phyloP scores from a whole-genome alignment of 2,329 filamentous ascomycete species.

The Penicillium sp. region DNA sequence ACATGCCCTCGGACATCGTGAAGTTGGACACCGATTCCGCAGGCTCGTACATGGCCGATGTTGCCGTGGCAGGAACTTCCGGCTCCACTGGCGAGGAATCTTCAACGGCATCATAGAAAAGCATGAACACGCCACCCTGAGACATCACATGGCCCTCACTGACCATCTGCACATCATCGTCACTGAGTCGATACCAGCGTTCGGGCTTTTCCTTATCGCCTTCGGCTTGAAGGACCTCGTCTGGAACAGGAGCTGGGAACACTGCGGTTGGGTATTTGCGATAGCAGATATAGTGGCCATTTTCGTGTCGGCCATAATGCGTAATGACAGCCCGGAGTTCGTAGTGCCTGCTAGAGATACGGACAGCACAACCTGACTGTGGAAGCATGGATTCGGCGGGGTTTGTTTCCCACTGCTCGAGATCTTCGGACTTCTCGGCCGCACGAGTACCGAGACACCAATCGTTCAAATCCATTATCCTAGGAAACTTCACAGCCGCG shows the following conservation, averaged over 20 bases:
- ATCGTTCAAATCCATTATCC: constrained; percentile 68
- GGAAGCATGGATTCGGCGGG: constrained; percentile 72
- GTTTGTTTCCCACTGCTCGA: constrained; percentile 68
- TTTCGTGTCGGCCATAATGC: constrained; percentile 87
- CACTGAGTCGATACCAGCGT: constrained; percentile 88
- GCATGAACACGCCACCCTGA: constrained; percentile 88
- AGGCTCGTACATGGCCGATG: constrained; percentile 9
- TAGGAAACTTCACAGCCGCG: constrained; percentile 73
- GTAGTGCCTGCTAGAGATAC: constrained; percentile 56
- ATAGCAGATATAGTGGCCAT: constrained; percentile 94
- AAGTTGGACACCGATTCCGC: constrained; percentile 21
- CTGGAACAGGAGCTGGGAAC: constrained; percentile 35
- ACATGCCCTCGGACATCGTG: constrained; percentile 27
- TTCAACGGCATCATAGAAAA: constrained; percentile 83
- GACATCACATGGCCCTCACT: constrained; percentile 69
- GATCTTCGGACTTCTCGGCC: constrained; percentile 30
- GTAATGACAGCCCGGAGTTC: constrained; percentile 80
- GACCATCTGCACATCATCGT: constrained; percentile 75
- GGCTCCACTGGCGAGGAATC: neutral
- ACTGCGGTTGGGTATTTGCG: constrained; percentile 59
- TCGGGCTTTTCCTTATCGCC: constrained; percentile 41
- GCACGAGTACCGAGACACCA: constrained; percentile 72
- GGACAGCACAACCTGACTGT: constrained; percentile 54
- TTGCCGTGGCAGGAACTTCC: constrained; percentile 3
- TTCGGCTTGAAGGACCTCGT: constrained; percentile 33